A percentile compares a stretch with the other conserved stretches of the same genome.
These are phyloP conservation scores for Solanum commersonii DNA, from an alignment of 257 asterid genomes.

Conservation along the genomic window DNA sequence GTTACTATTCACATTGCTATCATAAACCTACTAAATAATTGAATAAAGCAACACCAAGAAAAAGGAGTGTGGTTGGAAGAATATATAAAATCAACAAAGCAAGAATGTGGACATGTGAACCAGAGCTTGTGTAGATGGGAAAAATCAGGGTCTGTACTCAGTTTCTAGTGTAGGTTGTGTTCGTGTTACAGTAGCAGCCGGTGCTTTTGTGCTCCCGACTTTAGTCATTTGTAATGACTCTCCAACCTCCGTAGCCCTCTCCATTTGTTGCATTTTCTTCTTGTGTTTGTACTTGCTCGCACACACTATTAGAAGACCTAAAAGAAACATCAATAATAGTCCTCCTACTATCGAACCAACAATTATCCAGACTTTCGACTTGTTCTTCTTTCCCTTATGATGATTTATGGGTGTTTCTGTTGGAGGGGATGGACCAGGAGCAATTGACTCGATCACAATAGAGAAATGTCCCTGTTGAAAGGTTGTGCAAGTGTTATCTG, in stretches of 20 bases:
- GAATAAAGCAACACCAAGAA: constrained; percentile 3
- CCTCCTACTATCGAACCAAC: constrained; percentile 52
- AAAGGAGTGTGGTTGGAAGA: constrained; percentile 2
- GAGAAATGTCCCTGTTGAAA: constrained; percentile 68
- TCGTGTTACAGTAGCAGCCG: constrained; percentile 34
- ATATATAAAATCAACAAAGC: constrained; percentile 5
- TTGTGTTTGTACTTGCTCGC: constrained; percentile 24
- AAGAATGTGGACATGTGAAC: not conserved
- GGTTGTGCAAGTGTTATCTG: constrained; percentile 36
- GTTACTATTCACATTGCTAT: constrained; percentile 1
- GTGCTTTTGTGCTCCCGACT: constrained; percentile 37
- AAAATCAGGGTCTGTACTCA: constrained; percentile 22
- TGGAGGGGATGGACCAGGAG: constrained; percentile 24
- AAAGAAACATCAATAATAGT: constrained; percentile 21
- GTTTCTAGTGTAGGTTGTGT: constrained; percentile 34
- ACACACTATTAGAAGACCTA: constrained; percentile 30
- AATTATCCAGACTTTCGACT: constrained; percentile 31
- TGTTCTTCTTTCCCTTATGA: constrained; percentile 1
- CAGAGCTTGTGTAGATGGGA: constrained; percentile 1
- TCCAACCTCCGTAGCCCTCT: constrained; percentile 60
- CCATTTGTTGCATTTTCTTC: constrained; percentile 59
- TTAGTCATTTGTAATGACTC: constrained; percentile 28
- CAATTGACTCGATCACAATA: constrained; percentile 38
- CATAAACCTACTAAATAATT: not conserved
- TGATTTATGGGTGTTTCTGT: not conserved